phyloP scores from a whole-genome alignment of 225 moss, liverwort and hornwort genomes.

The Straminergon stramineum region DNA sequence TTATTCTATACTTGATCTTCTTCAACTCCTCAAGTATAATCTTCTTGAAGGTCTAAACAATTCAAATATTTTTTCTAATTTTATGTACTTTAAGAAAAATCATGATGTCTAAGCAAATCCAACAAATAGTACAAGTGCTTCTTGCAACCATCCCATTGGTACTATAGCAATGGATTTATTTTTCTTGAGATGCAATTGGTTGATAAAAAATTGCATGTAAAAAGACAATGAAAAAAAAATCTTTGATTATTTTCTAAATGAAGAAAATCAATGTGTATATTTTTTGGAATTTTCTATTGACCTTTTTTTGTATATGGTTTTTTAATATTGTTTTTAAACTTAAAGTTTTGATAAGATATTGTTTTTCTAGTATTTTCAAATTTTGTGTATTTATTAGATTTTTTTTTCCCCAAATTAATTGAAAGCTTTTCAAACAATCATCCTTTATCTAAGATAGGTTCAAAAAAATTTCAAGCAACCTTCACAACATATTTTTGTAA shows the following conservation, averaged over 20 bases:
- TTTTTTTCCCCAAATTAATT: neutral
- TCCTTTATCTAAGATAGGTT: neutral
- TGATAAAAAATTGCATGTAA: neutral
- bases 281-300: neutral
- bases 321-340: neutral
- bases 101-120: neutral
- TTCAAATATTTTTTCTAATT: neutral
- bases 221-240: neutral
- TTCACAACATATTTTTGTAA: neutral
- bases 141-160: rapidly evolving
- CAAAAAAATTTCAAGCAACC: neutral
- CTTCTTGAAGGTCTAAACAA: neutral
- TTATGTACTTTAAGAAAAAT: neutral
- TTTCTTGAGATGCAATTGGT: neutral
- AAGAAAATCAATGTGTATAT: neutral
- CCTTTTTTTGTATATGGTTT: neutral
- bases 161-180: neutral
- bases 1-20: neutral
- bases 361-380: neutral
- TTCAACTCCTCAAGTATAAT: neutral
- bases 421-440: neutral
- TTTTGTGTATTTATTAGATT: neutral
- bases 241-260: neutral
- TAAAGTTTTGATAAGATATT: neutral
- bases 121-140: neutral